phyloP scores from a whole-genome alignment of 164 flowering plant species.

The grape (Vitis vinifera) region DNA sequence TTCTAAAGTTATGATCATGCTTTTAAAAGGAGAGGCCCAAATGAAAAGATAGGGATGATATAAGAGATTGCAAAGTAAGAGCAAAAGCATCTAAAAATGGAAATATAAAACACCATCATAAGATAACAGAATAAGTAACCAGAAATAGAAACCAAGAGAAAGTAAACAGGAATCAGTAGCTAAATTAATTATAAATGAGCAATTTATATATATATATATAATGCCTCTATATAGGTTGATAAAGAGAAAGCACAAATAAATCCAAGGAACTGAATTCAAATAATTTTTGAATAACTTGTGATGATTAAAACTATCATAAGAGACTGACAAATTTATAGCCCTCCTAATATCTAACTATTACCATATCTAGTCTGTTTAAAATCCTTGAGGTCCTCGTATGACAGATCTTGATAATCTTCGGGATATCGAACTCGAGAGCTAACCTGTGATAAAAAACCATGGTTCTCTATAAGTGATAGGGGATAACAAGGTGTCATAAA shows the following conservation, averaged over 20 bases:
- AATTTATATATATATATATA: too few species aligned
- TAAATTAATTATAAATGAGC: too few species aligned
- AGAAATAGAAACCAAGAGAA: too few species aligned
- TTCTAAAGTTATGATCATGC: too few species aligned
- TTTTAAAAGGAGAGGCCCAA: too few species aligned
- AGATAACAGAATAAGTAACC: too few species aligned
- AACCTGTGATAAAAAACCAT: constrained; percentile 53
- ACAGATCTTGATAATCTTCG: constrained; percentile 69
- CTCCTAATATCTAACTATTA: constrained; percentile 23
- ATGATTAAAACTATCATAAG: neutral
- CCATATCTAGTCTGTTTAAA: constrained; percentile 97
- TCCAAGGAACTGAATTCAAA: neutral
- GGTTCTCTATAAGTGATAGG: neutral
- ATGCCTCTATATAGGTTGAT: too few species aligned
- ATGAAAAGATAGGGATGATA: too few species aligned
- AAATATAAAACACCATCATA: too few species aligned
- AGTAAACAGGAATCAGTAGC: too few species aligned
- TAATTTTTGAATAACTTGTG: neutral
- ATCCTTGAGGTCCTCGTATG: constrained; percentile 88
- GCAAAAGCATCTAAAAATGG: too few species aligned
- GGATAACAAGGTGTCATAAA: neutral
- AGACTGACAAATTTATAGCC: neutral
- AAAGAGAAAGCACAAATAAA: neutral
- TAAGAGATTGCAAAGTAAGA: too few species aligned
- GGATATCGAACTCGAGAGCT: constrained; percentile 91